Base-by-base conservation (phyloP, 1,139 yeast genomes). In the Zygosaccharomyces pseudobailii region DNA sequence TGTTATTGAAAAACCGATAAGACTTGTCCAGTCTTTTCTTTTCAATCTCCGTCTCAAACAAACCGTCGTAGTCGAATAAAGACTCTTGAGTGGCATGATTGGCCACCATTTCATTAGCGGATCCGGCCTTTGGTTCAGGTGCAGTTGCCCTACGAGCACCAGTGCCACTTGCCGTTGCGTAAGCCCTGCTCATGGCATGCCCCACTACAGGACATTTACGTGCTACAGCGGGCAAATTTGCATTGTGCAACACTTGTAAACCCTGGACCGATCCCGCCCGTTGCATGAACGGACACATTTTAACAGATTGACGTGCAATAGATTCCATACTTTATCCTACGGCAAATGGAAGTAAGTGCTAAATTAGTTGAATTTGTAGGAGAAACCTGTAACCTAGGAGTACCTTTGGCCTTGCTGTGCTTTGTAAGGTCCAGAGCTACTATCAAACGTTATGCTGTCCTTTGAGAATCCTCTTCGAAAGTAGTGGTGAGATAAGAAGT, bases 1-100 rank as follows among this genome's bases (percentile, higher is more conserved):
- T 89, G 74, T 92, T 92, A 78, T 94, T 92, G 77, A 92, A 92
- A 68, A 79, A 90, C 62, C 99, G 84, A 72, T 92, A 92, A 27
- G 97, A 88, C 68, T 87, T 88, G 73, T 94, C 98, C 43, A 72
- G 62, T 67, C 95, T 81, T 72, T 92, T 92, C 63, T 78, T 79
- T 51, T 74, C 68, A 55, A 92, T 72, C 59, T 87, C 94, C 45
- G 67, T 62, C 44, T 74, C 74, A 65, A 86, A 79, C 58, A 79
- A 74, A 2, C 82, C 83, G 43, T 78, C 74, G 68, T 82, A 88
- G 64, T 84, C 87, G 66, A 82, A 86, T 3, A 74, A 54, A 2
- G 66, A 48, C 53, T 78, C 84, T 38, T 73, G 70, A 23, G 77
- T 62, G 7, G 65, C 57, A 43, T 62, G 54, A 43, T 62, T 64